A percentile compares a stretch with the other conserved stretches of the same genome.
These are phyloP conservation scores for Sporisorium graminicola DNA, from an alignment of 1,284 basidiomycete genomes.

Conservation along the genomic window DNA sequence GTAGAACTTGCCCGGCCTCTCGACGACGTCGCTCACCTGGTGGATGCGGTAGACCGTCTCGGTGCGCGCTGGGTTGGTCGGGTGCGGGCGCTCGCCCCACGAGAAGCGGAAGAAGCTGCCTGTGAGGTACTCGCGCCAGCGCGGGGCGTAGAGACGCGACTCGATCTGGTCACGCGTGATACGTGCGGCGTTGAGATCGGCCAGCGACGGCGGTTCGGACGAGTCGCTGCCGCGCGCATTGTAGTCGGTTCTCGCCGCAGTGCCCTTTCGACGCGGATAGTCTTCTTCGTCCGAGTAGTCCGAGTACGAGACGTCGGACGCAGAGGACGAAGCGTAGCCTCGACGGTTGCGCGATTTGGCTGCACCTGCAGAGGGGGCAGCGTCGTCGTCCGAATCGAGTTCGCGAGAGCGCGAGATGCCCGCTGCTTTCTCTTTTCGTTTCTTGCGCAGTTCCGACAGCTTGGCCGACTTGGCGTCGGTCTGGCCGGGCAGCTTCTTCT, in stretches of 20 bases:
- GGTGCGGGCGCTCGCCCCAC: constrained; percentile 69
- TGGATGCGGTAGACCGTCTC: constrained; percentile 84
- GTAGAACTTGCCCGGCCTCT: constrained; percentile 77
- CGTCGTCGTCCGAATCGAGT: constrained; percentile 44
- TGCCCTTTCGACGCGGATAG: constrained; percentile 2
- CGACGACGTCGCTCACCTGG: constrained; percentile 76
- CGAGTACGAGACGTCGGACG: constrained; percentile 16
- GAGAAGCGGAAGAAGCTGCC: constrained; percentile 72
- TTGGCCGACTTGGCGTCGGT: constrained; percentile 57
- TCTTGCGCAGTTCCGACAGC: constrained; percentile 56
- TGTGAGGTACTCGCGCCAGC: constrained; percentile 82
- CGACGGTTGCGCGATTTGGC: constrained; percentile 18
- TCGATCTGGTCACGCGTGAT: constrained; percentile 77
- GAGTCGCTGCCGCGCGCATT: constrained; percentile 61
- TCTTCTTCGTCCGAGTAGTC: constrained; percentile 61
- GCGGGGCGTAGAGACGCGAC: constrained; percentile 78
- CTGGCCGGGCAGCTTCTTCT: constrained; percentile 76
- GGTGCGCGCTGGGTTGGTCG: constrained; percentile 73
- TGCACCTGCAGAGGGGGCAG: not conserved
- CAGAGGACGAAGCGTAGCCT: constrained; percentile 13
- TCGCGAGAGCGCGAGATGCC: constrained; percentile 16
- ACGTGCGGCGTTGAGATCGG: constrained; percentile 76
- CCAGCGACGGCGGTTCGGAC: constrained; percentile 73
- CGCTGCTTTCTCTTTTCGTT: constrained; percentile 50
- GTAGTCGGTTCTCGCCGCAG: not conserved